Base-by-base conservation (phyloP, 768 basidiomycete species). In the Auriscalpium orientale region DNA sequence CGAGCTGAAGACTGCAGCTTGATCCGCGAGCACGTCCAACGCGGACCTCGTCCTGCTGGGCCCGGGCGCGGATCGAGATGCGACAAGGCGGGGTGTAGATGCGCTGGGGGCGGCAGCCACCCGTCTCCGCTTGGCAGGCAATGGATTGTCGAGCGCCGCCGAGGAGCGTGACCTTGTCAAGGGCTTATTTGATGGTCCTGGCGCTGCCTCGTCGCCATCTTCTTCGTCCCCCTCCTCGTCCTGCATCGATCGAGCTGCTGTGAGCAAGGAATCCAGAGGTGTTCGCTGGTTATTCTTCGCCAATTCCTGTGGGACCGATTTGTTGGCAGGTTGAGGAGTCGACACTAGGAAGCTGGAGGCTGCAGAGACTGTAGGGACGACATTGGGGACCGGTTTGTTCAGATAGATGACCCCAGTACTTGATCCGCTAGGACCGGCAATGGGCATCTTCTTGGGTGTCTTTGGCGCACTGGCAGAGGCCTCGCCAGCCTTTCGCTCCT, bases 1-100 rank as follows among this genome's bases (percentile, higher is more conserved):
- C 61, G 74, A 65, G 66, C 72, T 68, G 67, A 79, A 62, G 16
- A 56, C 61, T 18, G 83, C 83, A 3, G 87, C 85, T 65, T 88
- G 85, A 60, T 87, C 85, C 1, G 87, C 87, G 36, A 89, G 71
- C 8, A 89, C 85, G 62, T 89, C 85, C 63, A 89, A 70, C 8
- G 83, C 87, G 21, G 58, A 56, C 11, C 56, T 54, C 33, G 46
- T 51, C 34, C 61, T 16, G n/a, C 44, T 22, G 7, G 52, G 21
- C 49, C 43, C 44, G 34, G 22, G 15, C 11, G 22, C 38, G 10
- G 18, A 8, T 8, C 21, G 16, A 8, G 40, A 10, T 15, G 28
- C 15, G 9, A 21, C 10, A 8, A 22, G 13, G 28, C 34, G 34
- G 9, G 15, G 21, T 18, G 21, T 22, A 9, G 51, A 53, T 47